Base-by-base conservation (phyloP, 192 early-diverging fungal genomes). In the Mortierella antarctica region DNA sequence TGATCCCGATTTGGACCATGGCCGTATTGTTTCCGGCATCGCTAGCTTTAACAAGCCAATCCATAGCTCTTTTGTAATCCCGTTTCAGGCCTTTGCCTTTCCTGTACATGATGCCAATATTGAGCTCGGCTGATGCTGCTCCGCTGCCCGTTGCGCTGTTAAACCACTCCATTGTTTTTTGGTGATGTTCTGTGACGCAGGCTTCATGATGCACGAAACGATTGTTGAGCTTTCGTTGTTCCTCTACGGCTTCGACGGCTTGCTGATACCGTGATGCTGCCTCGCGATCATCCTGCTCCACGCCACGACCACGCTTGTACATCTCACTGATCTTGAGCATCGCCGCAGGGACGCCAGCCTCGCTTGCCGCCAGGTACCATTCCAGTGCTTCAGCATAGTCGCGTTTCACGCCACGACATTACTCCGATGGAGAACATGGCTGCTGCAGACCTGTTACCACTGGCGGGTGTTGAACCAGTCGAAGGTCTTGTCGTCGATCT, bases 291-390 rank as follows among this genome's bases (percentile, higher is more conserved):
- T 72, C 53, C 21, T 71, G 56, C 13, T 62, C 63, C 18, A 92
- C 85, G 7, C 93, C 93, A 12, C 90, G 76, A 1, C 93, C 94
- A 60, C 86, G 88, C 45, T 90, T 86, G 56, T 90, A 86, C 69
- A 91, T 91, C 61, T 78, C 88, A 4, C 90, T 93, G 23, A 93
- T 83, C 57, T 91, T 92, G 72, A 87, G 91, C 69, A 94, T 91
- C 11, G 93, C 90, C 86, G 90, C 90, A 0, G 90, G 84, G 63
- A 93, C 88, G 41, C 88, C 88, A 51, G 87, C 74, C 58, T 90
- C 74, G 5, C 91, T 89, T 21, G 91, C 86, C 54, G 83, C 73
- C 15, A 83, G 70, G 57, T 91, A 86, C 78, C 93, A 87, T 18
- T 84, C 65, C 5, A 92, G 73, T 5, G 93, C 90, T 58, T 86